Conservation (phyloP, 768 basidiomycete genomes). For the Tricholomella constricta region DNA sequence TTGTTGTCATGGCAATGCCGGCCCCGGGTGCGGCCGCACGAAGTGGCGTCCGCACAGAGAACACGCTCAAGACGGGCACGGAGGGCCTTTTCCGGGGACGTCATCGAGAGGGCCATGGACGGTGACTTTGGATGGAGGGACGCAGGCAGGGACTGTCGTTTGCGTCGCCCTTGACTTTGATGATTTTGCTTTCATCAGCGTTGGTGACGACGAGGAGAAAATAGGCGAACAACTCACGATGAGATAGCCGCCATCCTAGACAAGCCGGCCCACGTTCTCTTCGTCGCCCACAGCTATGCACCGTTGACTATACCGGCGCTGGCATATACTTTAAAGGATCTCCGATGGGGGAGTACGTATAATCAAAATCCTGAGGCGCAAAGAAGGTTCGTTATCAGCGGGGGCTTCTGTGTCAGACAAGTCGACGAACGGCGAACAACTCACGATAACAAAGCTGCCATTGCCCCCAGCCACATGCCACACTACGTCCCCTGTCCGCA, state of each 20-base stretch:
- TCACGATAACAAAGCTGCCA: too few relatives aligned
- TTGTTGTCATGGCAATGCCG: too few relatives aligned
- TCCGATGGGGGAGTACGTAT: constrained; percentile 90
- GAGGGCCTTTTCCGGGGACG: constrained; percentile 57
- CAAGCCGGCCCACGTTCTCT: constrained; percentile 75
- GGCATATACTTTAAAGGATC: constrained; percentile 94
- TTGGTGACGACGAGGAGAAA: constrained; percentile 92
- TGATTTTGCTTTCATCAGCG: constrained; percentile 88
- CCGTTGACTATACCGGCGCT: constrained; percentile 86
- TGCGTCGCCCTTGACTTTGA: constrained; percentile 84
- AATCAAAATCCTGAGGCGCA: constrained; percentile 99
- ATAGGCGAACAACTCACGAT: constrained; percentile 89
- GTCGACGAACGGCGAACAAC: too few relatives aligned
- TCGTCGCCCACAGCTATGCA: constrained; percentile 78
- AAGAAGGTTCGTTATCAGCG: too few relatives aligned
- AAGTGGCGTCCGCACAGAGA: too few relatives aligned
- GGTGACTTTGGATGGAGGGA: constrained; percentile 3
- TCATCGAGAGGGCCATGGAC: constrained; percentile 23
- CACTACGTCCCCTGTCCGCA: constrained; percentile 79
- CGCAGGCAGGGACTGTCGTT: constrained; percentile 15
- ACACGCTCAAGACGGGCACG: constrained; percentile 55
- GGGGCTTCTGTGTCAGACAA: too few relatives aligned
- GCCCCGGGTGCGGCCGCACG: too few relatives aligned
- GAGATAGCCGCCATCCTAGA: constrained; percentile 87
- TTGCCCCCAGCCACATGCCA: constrained; percentile 86